A percentile compares a stretch with the other conserved stretches of the same genome.
These are phyloP conservation scores for Calonectria pteridis DNA, from an alignment of 2,329 filamentous ascomycete species.

Conservation along the genomic window DNA sequence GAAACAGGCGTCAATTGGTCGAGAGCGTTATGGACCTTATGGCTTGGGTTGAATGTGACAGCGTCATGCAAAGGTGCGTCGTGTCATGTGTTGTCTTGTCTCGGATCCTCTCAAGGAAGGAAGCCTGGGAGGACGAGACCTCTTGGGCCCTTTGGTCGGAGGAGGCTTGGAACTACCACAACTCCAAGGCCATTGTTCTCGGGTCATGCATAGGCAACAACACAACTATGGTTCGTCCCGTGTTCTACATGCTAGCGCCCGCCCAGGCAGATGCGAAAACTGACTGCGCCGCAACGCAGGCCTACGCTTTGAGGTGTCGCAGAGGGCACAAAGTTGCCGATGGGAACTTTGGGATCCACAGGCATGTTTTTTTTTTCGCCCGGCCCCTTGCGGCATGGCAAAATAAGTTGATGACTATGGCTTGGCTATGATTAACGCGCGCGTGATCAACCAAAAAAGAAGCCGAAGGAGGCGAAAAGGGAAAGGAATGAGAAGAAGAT, in stretches of 20 bases:
- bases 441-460: neutral
- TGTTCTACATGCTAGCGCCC: neutral
- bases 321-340: neutral
- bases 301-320: neutral
- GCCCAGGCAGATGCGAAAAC: neutral
- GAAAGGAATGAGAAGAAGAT: neutral
- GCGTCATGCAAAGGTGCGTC: constrained; percentile 9
- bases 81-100: constrained; percentile 36
- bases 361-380: neutral
- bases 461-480: neutral
- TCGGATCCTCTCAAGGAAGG: constrained; percentile 30
- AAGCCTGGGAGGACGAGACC: neutral
- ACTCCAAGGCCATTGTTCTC: neutral
- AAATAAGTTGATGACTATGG: neutral
- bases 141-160: neutral
- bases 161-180: neutral
- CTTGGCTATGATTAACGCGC: neutral
- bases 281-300: constrained; percentile 10
- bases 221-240: constrained; percentile 6
- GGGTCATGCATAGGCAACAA: neutral
- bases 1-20: constrained; percentile 15
- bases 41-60: neutral
- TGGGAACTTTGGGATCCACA: constrained; percentile 5
- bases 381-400: neutral
- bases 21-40: neutral